A percentile compares a stretch with the other conserved stretches of the same genome.
Conservation (phyloP, 352 stramenopile genomes). For the Globisporangium irregulare region DNA sequence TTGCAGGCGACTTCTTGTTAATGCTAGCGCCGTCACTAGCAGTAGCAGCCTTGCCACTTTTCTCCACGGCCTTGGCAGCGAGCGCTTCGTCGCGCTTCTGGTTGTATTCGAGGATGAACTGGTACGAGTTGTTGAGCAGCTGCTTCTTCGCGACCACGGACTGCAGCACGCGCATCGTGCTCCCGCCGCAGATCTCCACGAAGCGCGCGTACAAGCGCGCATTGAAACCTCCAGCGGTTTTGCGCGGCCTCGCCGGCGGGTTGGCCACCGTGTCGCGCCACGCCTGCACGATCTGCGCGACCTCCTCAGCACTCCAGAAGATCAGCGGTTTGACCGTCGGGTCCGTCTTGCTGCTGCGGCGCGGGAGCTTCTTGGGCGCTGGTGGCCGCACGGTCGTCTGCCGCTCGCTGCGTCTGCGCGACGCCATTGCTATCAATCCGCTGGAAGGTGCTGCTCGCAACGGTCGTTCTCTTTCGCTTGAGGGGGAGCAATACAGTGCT, state of each 20-base stretch:
- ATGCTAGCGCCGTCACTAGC: neutral
- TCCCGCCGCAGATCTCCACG: slow-evolving; percentile 9
- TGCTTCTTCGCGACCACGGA: slow-evolving; percentile 17
- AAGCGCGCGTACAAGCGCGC: slow-evolving; percentile 14
- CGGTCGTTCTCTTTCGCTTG: too few relatives aligned
- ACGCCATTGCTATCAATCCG: neutral
- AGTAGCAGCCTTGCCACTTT: neutral
- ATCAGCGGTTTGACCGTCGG: slow-evolving; percentile 16
- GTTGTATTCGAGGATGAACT: slow-evolving; percentile 15
- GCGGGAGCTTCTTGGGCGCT: neutral
- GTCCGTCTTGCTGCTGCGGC: slow-evolving; percentile 18
- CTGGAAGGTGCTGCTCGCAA: neutral
- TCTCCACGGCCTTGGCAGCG: neutral
- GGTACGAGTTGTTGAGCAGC: slow-evolving; percentile 17
- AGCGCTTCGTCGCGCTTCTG: neutral
- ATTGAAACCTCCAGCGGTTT: slow-evolving; percentile 12
- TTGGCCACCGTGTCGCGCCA: slow-evolving; percentile 13
- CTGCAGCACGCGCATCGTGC: slow-evolving; percentile 4
- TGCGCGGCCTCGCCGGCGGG: neutral
- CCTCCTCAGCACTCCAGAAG: slow-evolving; percentile 17
- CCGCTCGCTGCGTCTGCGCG: slow-evolving; percentile 14
- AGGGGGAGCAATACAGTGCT: neutral
- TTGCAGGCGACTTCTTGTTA: neutral
- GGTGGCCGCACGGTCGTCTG: neutral
- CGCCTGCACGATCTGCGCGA: slow-evolving; percentile 12